Evolutionary conservation across 148 eudicot species (phyloP).

Genomic region (Drosera capensis): DNA sequence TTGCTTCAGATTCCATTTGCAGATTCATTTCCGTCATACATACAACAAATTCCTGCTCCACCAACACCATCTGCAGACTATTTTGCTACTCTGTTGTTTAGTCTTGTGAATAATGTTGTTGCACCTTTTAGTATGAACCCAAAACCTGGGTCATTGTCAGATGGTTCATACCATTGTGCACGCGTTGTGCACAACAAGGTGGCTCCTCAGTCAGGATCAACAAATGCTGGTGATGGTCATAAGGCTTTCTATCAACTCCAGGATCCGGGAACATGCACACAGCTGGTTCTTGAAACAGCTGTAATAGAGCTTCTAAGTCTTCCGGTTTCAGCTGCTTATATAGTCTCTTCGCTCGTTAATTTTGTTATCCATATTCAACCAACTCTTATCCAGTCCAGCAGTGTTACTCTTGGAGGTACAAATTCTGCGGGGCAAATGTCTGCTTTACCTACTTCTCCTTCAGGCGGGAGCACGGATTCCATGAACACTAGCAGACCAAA

Average conservation of each 20-base stretch:
- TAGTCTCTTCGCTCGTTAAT: slow-evolving; percentile 72
- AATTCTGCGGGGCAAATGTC: slow-evolving; percentile 46
- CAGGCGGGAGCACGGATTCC: slow-evolving; percentile 98
- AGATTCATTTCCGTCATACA: slow-evolving; percentile 86
- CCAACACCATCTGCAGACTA: slow-evolving; percentile 73
- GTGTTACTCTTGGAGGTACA: slow-evolving; percentile 54
- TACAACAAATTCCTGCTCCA: slow-evolving; percentile 61
- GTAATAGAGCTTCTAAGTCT: slow-evolving; percentile 90
- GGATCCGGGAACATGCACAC: slow-evolving; percentile 93
- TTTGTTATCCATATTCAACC: slow-evolving; percentile 85
- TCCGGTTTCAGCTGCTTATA: slow-evolving; percentile 73
- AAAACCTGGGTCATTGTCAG: slow-evolving; percentile 37
- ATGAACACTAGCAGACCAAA: slow-evolving; percentile 60
- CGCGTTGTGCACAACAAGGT: slow-evolving; percentile 40
- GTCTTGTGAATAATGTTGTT: slow-evolving; percentile 74
- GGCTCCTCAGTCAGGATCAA: slow-evolving; percentile 39
- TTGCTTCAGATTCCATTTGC: slow-evolving; percentile 80
- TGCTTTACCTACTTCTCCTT: slow-evolving; percentile 85
- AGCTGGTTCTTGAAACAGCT: slow-evolving; percentile 87
- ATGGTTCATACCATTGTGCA: slow-evolving; percentile 24
- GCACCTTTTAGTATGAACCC: slow-evolving; percentile 62
- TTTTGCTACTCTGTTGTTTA: slow-evolving; percentile 67
- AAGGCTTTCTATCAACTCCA: slow-evolving; percentile 88
- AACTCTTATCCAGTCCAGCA: slow-evolving; percentile 76
- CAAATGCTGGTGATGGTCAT: slow-evolving; percentile 50